phyloP scores from a whole-genome alignment of 2,329 filamentous ascomycete species.

The Diaporthe citri region DNA sequence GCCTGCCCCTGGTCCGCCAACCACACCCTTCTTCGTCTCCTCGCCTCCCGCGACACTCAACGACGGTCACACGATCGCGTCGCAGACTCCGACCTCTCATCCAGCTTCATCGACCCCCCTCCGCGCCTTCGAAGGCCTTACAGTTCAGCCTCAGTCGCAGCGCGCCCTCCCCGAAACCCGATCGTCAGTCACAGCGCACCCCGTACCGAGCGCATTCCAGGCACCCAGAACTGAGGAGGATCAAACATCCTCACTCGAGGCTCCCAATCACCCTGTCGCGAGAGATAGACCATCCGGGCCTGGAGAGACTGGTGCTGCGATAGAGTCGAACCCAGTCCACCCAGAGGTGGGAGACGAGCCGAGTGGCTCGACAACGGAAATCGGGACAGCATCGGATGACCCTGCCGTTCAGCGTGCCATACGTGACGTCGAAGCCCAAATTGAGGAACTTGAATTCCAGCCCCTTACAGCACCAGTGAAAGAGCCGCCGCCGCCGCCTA shows the following conservation, averaged over 20 bases:
- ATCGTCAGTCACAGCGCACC: background rate
- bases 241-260: background rate
- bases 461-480: slow-evolving; percentile 23
- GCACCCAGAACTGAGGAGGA: background rate
- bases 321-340: slow-evolving; percentile 20
- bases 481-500: background rate
- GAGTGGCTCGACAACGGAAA: background rate
- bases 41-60: slow-evolving; percentile 3
- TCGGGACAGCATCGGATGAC: background rate
- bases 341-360: background rate
- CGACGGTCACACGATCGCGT: background rate
- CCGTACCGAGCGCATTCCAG: background rate
- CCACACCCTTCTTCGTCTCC: slow-evolving; percentile 14
- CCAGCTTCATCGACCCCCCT: background rate
- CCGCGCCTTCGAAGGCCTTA: background rate
- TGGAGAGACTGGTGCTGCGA: slow-evolving; percentile 14
- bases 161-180: background rate
- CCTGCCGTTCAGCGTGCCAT: slow-evolving; percentile 1
- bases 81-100: background rate
- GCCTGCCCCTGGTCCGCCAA: slow-evolving; percentile 10
- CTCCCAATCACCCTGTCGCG: background rate
- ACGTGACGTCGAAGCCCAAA: slow-evolving; percentile 17
- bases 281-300: background rate
- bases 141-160: background rate
- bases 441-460: slow-evolving; percentile 32